phyloP scores from a whole-genome alignment of 176 grass and related monocot genomes.

The Canna indica region DNA sequence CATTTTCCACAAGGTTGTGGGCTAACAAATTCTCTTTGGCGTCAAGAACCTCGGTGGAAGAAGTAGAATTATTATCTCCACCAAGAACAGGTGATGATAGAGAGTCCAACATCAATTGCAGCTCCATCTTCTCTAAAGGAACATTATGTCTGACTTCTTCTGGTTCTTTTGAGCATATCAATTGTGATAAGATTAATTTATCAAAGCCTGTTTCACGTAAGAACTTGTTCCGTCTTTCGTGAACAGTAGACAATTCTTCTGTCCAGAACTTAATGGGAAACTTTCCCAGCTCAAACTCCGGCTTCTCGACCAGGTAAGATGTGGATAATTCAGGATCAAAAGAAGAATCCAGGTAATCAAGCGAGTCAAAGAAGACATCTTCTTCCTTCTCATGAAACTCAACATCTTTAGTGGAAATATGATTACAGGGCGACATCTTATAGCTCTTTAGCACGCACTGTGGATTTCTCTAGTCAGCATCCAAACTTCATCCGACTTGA shows the following conservation, averaged over 20 bases:
- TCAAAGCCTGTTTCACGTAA: constrained; percentile 48
- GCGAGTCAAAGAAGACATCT: constrained; percentile 25
- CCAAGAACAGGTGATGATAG: constrained; percentile 20
- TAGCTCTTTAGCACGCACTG: background rate
- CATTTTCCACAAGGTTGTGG: constrained; percentile 16
- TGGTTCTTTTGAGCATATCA: constrained; percentile 12
- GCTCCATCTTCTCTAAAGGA: constrained; percentile 19
- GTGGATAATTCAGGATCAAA: constrained; percentile 36
- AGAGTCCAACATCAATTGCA: constrained; percentile 20
- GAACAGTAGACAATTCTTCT: constrained; percentile 40
- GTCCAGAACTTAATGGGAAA: constrained; percentile 37
- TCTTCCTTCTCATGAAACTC: constrained; percentile 8
- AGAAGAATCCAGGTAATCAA: constrained; percentile 33
- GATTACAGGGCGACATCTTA: background rate
- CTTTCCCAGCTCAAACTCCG: constrained; percentile 13
- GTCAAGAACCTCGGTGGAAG: constrained; percentile 29
- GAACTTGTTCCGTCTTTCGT: constrained; percentile 59
- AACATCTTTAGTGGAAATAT: background rate
- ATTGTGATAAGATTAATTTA: constrained; percentile 25
- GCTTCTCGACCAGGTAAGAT: constrained; percentile 27
- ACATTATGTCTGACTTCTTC: constrained; percentile 23
- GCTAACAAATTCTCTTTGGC: constrained; percentile 26
- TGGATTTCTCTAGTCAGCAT: background rate
- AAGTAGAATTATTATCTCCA: constrained; percentile 1
- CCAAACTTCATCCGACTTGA: background rate